These are phyloP conservation scores for Gracilaria domingensis DNA, from an alignment of 23 red algal species.

Conservation along the genomic window DNA sequence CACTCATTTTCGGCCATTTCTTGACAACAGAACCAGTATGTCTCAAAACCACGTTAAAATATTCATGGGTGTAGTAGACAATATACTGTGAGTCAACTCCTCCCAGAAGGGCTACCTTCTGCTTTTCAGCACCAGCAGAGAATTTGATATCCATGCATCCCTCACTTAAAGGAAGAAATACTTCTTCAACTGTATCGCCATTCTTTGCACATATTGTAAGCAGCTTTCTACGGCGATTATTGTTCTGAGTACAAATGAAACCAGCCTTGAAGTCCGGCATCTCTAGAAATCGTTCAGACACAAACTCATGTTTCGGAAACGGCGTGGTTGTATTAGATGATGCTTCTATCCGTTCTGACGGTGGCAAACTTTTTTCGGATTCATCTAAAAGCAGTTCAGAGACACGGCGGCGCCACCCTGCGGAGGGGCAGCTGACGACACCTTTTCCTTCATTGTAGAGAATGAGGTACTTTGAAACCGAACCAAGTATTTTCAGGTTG, in stretches of 20 bases:
- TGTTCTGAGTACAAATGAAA: neutral
- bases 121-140: neutral
- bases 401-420: neutral
- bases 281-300: conserved; percentile 17
- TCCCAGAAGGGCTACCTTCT: neutral
- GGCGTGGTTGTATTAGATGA: neutral
- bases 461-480: conserved; percentile 3
- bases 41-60: neutral
- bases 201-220: conserved; percentile 9
- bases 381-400: neutral
- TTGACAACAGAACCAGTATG: neutral
- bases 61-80: neutral
- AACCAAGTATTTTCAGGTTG: neutral
- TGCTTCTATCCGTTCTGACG: neutral
- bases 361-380: neutral
- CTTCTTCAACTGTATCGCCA: neutral
- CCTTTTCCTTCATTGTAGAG: neutral
- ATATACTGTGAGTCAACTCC: conserved; percentile 9
- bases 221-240: neutral
- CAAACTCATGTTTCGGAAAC: neutral
- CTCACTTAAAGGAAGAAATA: neutral
- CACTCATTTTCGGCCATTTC: conserved; percentile 1
- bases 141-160: neutral
- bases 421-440: neutral
- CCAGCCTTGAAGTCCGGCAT: neutral